A percentile compares a stretch with the other conserved stretches of the same genome.
These are phyloP conservation scores for Fusarium sp. DNA, from an alignment of 2,329 filamentous ascomycete genomes.

Conservation along the genomic window DNA sequence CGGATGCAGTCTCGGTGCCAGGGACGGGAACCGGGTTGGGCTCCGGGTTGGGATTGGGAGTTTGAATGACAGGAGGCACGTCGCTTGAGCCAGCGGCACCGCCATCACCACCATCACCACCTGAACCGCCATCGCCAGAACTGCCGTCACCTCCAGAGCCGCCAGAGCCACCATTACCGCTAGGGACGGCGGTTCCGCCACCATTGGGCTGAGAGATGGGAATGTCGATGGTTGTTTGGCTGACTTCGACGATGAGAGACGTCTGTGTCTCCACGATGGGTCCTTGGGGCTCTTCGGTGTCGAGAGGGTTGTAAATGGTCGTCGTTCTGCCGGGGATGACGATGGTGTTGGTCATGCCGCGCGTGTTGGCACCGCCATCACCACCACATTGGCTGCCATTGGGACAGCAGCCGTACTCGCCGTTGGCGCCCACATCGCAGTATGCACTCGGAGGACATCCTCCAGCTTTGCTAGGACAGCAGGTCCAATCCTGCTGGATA, in stretches of 20 bases:
- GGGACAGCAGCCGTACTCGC: slow-evolving; percentile 47
- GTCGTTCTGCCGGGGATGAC: slow-evolving; percentile 17
- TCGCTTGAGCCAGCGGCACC: background rate
- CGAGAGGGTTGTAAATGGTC: slow-evolving; percentile 5
- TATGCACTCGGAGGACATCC: slow-evolving; percentile 42
- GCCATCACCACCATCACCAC: background rate
- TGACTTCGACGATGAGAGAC: background rate
- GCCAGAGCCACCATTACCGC: background rate
- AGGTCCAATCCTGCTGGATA: slow-evolving; percentile 44
- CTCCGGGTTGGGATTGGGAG: background rate
- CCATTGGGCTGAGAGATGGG: background rate
- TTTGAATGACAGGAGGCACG: slow-evolving; percentile 3
- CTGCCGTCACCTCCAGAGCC: background rate
- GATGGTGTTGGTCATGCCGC: slow-evolving; percentile 23
- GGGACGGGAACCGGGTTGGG: background rate
- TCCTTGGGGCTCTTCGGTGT: slow-evolving; percentile 1
- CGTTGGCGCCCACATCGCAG: slow-evolving; percentile 44
- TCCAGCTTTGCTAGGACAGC: slow-evolving; percentile 45
- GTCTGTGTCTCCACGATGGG: slow-evolving; percentile 18
- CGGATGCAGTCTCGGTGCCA: background rate
- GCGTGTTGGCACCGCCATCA: slow-evolving; percentile 39
- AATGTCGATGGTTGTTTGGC: background rate
- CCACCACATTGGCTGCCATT: slow-evolving; percentile 44
- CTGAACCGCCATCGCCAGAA: background rate
- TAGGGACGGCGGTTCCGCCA: background rate